Base-by-base conservation (phyloP, 768 basidiomycete species). In the Pholiota microspora region DNA sequence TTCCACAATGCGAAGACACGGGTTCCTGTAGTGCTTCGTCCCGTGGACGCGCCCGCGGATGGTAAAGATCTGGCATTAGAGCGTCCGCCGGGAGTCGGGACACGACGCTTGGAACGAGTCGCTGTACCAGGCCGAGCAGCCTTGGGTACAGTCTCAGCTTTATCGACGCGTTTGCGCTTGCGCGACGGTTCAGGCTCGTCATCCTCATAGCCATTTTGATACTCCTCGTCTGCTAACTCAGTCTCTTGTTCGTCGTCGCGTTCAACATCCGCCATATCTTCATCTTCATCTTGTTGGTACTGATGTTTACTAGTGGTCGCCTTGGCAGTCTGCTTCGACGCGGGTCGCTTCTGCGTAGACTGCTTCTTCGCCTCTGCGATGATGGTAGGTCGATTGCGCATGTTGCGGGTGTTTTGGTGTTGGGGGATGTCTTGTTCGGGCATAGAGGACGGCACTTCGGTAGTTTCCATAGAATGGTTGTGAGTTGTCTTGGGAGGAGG, bases 1-100 rank as follows among this genome's bases (percentile, higher is more conserved):
- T 73, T 80, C 88, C 87, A 89, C 9, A 85, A 63, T 7, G 86
- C 88, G 60, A 88, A 84, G n/a, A 91, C 85, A 4, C 81, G 80
- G 10, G 84, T 86, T 18, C 78, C 72, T 5, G 62, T 56, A 24
- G 48, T 45, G 18, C 49, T 46, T 8, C 62, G 62, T n/a, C n/a
- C n/a, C n/a, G n/a, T n/a, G n/a, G n/a, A n/a, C 16, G 72, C 67
- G 8, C 58, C 56, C 38, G 64, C 69, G 24, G 77, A 77, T 44
- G 77, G 7, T 7, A 74, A 35, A 76, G 54, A 25, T 71, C 72
- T 61, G 75, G 78, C 15, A 62, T 64, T 49, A 72, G 72, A 16
- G 68, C 67, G 18, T 58, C 51, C 25, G 53, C 55, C 53, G n/a
- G 58, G 57, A 2, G 62, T 59, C 7, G 63, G 47, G 7, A 62